Evolutionary conservation across 225 moss, liverwort and hornwort genomes (phyloP).

Genomic region (Straminergon stramineum): DNA sequence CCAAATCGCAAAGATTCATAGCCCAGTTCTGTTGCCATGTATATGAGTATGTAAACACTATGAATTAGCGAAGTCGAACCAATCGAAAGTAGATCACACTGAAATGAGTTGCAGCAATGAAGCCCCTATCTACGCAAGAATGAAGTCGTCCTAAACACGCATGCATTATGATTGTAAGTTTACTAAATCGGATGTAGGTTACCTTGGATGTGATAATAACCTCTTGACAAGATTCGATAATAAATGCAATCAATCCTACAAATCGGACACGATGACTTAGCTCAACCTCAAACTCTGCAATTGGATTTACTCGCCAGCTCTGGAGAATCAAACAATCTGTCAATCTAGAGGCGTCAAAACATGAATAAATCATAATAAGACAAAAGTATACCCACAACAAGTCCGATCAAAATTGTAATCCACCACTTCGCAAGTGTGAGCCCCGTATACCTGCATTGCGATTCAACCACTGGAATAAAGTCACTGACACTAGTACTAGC

Average conservation of each 20-base stretch:
- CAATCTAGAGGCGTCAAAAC: neutral
- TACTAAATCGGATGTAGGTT: neutral
- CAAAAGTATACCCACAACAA: conserved; percentile 38
- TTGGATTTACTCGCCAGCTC: neutral
- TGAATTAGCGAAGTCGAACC: neutral
- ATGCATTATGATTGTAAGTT: neutral
- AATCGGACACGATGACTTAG: neutral
- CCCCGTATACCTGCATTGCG: conserved; percentile 51
- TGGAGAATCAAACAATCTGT: neutral
- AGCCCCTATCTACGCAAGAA: neutral
- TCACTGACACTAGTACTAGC: neutral
- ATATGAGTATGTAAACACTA: neutral
- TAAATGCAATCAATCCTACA: conserved; percentile 34
- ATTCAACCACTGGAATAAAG: neutral
- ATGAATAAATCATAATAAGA: neutral
- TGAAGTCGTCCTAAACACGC: neutral
- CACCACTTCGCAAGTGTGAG: conserved; percentile 63
- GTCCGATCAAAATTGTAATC: conserved; percentile 53
- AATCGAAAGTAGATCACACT: neutral
- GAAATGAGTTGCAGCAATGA: neutral
- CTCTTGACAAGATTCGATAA: conserved; percentile 35
- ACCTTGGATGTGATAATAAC: conserved; percentile 30
- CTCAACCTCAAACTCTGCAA: neutral
- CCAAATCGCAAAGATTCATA: neutral
- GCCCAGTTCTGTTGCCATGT: neutral